Evolutionary conservation across 2,329 filamentous ascomycete genomes (phyloP).

Genomic region (Tolypocladium guangdongense): DNA sequence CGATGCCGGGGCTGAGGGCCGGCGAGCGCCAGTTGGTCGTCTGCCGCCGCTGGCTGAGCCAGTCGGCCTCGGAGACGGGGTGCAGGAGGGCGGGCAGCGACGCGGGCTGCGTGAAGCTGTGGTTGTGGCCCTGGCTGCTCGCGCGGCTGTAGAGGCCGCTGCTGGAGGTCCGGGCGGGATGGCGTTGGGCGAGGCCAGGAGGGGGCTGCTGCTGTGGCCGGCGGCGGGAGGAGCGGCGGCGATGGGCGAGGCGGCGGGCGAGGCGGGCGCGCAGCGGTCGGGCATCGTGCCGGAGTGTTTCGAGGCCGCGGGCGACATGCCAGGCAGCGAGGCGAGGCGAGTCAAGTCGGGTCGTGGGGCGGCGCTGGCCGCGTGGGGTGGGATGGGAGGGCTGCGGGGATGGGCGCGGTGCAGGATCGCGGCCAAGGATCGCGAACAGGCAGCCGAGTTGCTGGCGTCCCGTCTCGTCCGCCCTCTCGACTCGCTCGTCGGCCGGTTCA

Average conservation of each 20-base stretch:
- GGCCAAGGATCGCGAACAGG: not conserved
- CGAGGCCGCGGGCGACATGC: not conserved
- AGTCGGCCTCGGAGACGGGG: constrained; percentile 50
- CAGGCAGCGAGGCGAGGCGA: not conserved
- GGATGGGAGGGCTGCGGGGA: not conserved
- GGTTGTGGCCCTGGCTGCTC: not conserved
- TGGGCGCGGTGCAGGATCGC: too few species aligned
- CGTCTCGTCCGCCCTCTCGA: not conserved
- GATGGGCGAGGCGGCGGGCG: not conserved
- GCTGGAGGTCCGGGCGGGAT: constrained; percentile 66
- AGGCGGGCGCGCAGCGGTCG: not conserved
- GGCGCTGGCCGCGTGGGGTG: not conserved
- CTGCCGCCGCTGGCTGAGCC: constrained; percentile 34
- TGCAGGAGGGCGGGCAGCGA: constrained; percentile 24
- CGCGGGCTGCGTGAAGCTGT: constrained; percentile 5
- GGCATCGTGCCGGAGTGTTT: not conserved
- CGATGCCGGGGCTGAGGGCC: not conserved
- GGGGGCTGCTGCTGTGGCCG: constrained; percentile 14
- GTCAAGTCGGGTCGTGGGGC: not conserved
- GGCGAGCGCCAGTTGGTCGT: constrained; percentile 2
- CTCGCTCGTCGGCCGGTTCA: not conserved
- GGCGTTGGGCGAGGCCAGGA: constrained; percentile 37
- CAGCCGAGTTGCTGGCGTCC: not conserved
- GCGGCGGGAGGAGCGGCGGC: not conserved
- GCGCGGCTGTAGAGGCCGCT: constrained; percentile 12